Evolutionary conservation across 1,139 yeast species (phyloP), one percentile per base, ranked within the genome.

Genomic region (Blastobotrys malaysiensis): DNA sequence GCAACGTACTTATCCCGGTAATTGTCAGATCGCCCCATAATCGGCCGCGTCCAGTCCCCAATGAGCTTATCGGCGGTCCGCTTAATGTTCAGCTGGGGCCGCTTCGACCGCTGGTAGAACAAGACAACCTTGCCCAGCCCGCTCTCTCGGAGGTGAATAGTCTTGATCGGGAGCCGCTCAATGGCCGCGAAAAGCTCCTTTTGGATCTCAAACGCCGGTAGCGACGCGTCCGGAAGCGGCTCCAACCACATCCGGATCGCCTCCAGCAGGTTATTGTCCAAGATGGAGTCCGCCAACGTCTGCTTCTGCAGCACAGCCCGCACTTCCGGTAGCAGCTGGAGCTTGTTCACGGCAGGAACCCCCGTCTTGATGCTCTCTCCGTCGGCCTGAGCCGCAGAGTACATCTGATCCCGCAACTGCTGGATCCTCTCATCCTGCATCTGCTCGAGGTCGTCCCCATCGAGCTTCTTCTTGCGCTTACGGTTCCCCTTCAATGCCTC

Each of bases 31-130:
- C 96, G 86, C 62, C 96, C 96, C 78, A 95, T 88, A 59, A 95
- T 90, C 44, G 99, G 99, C 70, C 99, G 82, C 7, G 98, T 93
- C 99, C 99, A 93, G 69, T 90, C 95, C 39, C 97, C 96, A 63
- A 95, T 86, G 57, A 95, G 76, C 67, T 84, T 83, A 68, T 93
- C 98, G 5, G 96, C 99, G 49, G 85, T 78, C 65, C 95, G 84
- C 69, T 91, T 90, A 68, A 95, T 81, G 53, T 80, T 77, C 45
- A 88, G 86, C 70, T 93, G 98, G 16, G 96, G 96, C 65, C 95
- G 82, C 68, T 86, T 87, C 46, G 95, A 84, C 67, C 91, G 82
- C 69, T 93, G 97, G 72, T 95, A 95, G 65, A 91, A 95, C n/a
- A 93, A 80, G 63, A 95, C 81, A 27, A 95, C 91, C 70, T 91